Base-by-base conservation (phyloP, 176 grass and related monocot species). In the Melocanna baccifera region DNA sequence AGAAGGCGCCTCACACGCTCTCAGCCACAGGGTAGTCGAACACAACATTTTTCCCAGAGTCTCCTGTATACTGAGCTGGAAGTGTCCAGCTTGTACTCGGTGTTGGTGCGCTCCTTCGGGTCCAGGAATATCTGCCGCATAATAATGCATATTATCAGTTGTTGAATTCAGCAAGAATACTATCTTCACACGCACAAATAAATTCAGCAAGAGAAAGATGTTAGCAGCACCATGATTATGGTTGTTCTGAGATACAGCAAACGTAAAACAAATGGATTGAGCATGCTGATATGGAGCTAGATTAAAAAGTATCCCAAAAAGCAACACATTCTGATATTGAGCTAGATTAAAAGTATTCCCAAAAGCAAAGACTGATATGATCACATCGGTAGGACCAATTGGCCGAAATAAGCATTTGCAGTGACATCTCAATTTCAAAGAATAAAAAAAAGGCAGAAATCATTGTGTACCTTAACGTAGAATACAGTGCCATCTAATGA, bases 101-200 rank as follows among this genome's bases (percentile, higher is more conserved):
- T 95, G 75, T 88, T 95, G 61, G 88, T 95, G 36, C 90, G 68
- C 57, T 95, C 93, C 85, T 95, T 95, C 0, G 90, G 93, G 58
- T 95, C 93, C 56, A 95, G 71, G 59, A 88, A 90, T 23, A 95
- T 90, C 93, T 95, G 84, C 14, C 20, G 59, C 50, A 71, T 61
- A 68, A 85, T 9, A 1, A 42, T 51, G 46, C 10, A 25, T 45
- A 45, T 40, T 14, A 75, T 75, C 14, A 76, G 82, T 65, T 39
- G 7, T 22, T 73, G 32, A 65, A 75, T 67, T 84, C 45, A 69
- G 45, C 8, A 69, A 42, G 66, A 81, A 70, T 9, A 57, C 52
- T 20, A 12, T 0, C 16, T 6, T 10, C 55, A 8, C 4, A n/a
- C 2, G n/a, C 4, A 50, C 3, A 56, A 10, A 57, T n/a, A 7